phyloP scores from a whole-genome alignment of 805 yeast genomes.

The Metschnikowia cubensis region DNA sequence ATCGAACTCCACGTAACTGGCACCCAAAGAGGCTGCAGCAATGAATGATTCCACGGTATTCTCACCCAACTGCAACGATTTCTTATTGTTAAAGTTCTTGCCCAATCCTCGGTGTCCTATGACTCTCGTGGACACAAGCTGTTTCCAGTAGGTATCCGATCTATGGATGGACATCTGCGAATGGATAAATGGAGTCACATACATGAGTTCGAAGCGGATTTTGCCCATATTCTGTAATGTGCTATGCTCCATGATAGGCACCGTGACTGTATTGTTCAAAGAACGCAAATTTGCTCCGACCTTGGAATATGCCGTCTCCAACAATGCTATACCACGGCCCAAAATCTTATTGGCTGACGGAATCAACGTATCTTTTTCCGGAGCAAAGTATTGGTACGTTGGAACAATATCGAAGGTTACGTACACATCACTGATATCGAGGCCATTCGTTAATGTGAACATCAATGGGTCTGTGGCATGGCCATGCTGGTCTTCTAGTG shows the following conservation, averaged over 20 bases:
- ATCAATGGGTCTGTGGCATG: constrained; percentile 69
- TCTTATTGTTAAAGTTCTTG: constrained; percentile 67
- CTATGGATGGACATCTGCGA: constrained; percentile 60
- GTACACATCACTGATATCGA: constrained; percentile 48
- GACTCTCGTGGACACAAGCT: constrained; percentile 80
- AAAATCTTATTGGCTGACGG: constrained; percentile 32
- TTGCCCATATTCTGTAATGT: constrained; percentile 75
- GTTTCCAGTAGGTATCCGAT: constrained; percentile 87
- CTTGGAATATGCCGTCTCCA: constrained; percentile 56
- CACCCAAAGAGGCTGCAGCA: constrained; percentile 95
- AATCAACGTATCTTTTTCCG: not conserved
- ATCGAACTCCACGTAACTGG: constrained; percentile 94
- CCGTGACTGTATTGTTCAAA: constrained; percentile 57
- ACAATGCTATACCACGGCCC: constrained; percentile 81
- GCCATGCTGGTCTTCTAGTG: constrained; percentile 73
- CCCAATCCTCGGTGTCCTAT: constrained; percentile 97
- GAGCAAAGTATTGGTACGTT: constrained; percentile 56
- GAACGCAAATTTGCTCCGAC: constrained; percentile 69
- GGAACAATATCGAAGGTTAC: constrained; percentile 86
- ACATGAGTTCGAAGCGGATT: constrained; percentile 68
- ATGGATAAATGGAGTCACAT: constrained; percentile 71
- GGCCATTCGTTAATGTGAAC: constrained; percentile 52
- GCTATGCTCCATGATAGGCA: constrained; percentile 72
- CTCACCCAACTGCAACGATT: constrained; percentile 88
- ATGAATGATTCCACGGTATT: constrained; percentile 92